phyloP scores from a whole-genome alignment of 768 basidiomycete genomes.

The Pholiota molesta region DNA sequence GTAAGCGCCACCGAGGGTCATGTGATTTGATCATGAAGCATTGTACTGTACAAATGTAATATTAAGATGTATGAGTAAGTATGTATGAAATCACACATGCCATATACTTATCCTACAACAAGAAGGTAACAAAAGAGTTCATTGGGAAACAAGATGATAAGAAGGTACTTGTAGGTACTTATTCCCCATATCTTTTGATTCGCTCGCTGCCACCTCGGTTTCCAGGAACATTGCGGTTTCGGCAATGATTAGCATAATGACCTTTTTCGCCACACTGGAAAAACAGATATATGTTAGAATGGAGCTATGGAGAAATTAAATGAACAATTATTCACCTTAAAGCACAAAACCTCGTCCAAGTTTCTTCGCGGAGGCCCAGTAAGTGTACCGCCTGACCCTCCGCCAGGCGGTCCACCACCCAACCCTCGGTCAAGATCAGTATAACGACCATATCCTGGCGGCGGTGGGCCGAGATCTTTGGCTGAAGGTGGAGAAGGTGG shows the following conservation, averaged over 20 bases:
- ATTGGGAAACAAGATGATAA: background rate
- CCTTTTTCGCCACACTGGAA: conserved; percentile 86
- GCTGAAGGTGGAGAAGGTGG: conserved; percentile 75
- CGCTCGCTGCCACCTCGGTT: conserved; percentile 84
- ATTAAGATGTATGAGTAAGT: too few relatives aligned
- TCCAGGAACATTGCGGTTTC: conserved; percentile 88
- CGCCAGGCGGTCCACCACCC: conserved; percentile 35
- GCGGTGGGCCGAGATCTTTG: conserved; percentile 86
- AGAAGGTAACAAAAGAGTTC: background rate
- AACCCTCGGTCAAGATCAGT: conserved; percentile 69
- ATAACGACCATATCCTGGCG: conserved; percentile 88
- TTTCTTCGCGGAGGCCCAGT: conserved; percentile 61
- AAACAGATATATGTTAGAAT: conserved; percentile 8
- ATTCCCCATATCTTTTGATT: conserved; percentile 44
- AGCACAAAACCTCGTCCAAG: conserved; percentile 82
- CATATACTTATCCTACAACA: too few relatives aligned
- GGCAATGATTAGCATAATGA: conserved; percentile 94
- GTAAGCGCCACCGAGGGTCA: too few relatives aligned
- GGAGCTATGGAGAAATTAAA: background rate
- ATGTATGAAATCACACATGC: too few relatives aligned
- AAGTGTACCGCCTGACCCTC: conserved; percentile 24
- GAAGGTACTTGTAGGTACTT: conserved; percentile 11
- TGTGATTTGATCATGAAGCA: too few relatives aligned
- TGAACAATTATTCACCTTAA: conserved; percentile 57
- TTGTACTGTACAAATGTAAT: too few relatives aligned